A percentile compares a stretch with the other conserved stretches of the same genome.
These are phyloP conservation scores for Xylaria sp. DNA, from an alignment of 2,329 filamentous ascomycete species.

Conservation along the genomic window DNA sequence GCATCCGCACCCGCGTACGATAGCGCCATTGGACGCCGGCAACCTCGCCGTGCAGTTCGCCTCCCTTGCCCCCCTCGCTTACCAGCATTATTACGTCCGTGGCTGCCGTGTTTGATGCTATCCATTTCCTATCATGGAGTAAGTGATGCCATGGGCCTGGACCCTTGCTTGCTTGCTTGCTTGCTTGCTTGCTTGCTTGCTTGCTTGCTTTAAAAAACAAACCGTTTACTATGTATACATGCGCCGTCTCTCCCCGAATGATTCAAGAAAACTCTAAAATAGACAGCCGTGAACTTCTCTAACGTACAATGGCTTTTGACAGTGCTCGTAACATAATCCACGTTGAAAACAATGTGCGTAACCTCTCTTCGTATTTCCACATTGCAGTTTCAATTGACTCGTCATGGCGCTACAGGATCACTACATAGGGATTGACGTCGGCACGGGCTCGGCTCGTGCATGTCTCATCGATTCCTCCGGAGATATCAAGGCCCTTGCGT, in stretches of 20 bases:
- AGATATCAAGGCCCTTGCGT: conserved; percentile 81
- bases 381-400: conserved; percentile 38
- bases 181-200: no score
- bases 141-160: conserved; percentile 30
- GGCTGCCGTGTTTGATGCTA: conserved; percentile 27
- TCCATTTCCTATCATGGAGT: conserved; percentile 41
- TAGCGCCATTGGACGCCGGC: conserved; percentile 31
- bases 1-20: conserved; percentile 4
- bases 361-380: not conserved
- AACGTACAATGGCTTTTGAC: conserved; percentile 34
- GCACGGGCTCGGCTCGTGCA: conserved; percentile 92
- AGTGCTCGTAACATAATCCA: conserved; percentile 50
- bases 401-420: conserved; percentile 57
- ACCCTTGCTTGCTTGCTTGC: conserved; percentile 10
- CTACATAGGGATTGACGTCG: conserved; percentile 91
- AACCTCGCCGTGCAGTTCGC: conserved; percentile 27
- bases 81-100: conserved; percentile 25
- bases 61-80: conserved; percentile 27
- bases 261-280: conserved; percentile 8
- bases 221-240: not conserved
- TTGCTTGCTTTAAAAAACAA: no score
- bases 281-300: conserved; percentile 26
- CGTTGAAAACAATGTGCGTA: conserved; percentile 48
- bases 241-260: not conserved
- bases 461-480: conserved; percentile 94